Base-by-base conservation (phyloP, 495 filamentous ascomycete species). In the Mytilinidion resinicola region DNA sequence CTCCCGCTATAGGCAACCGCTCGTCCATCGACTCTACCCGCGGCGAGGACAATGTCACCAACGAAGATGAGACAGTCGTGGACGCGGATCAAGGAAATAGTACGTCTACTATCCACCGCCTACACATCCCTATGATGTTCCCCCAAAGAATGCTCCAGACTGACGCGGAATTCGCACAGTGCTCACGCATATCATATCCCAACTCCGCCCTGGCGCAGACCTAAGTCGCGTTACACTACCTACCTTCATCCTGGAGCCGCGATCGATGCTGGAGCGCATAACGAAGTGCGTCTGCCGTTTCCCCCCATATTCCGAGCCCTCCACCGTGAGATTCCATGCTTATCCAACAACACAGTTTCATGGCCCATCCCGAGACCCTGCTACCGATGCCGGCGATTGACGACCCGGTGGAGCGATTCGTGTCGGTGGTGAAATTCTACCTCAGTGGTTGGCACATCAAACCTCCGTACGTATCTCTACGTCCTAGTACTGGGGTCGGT, bases 401-500 rank as follows among this genome's bases (percentile, higher is more conserved):
- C 33, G 95, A 99, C 69, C 95, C 95, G 3, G 78, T 92, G 41
- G 75, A 92, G 64, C 82, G 93, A 66, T 99, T 99, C 69, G 82
- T 99, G 5, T 85, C 89, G 0, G 93, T 99, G 9, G 86, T 96
- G 61, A 96, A 95, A 69, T 97, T 99, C 71, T 99, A 99, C 71
- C 73, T 99, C 51, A 95, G 90, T 70, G 93, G 93, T 60, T 99
- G 93, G 93, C 93, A 99, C 72, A 96, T 99, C 70, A 95, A 92
- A 73, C 91, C 93, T 59, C 89, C 89, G 92, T 96, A 85, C 62
- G 87, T 80, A 52, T 17, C 38, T 49, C 56, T 53, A n/a, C 3
- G 15, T 19, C 8, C 9, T 49, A 8, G 21, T 17, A 6, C 33
- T 30, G 21, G 15, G 21, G 8, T 3, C 25, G 2, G 2, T 6